Base-by-base conservation (phyloP, 192 early-diverging fungal genomes). In the Geranomyces variabilis region DNA sequence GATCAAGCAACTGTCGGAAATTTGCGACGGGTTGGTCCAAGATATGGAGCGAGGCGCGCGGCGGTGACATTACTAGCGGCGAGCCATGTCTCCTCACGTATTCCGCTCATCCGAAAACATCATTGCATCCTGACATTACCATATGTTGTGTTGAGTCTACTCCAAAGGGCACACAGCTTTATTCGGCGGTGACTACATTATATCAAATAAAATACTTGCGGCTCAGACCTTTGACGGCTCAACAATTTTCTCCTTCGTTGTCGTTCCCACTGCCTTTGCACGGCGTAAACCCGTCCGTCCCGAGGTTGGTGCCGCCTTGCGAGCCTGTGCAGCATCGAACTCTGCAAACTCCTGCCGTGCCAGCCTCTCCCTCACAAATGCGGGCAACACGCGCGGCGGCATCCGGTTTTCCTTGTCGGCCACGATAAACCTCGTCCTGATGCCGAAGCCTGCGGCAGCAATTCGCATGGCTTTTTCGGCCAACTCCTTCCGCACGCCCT, bases 401-500 rank as follows among this genome's bases (percentile, higher is more conserved):
- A 75, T 51, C 57, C 51, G 17, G 33, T 22, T 71, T 33, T 31
- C 31, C 12, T 76, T 53, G 29, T 69, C 43, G 17, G 29, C 64
- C 0, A 13, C 83, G 13, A 94, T 83, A 73, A 94, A 82, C 60
- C 86, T 86, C 1, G 89, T 90, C 43, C 84, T 78, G 29, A 93
- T 83, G 53, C 91, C 91, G 56, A 94, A 63, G 53, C 83, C 84
- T 47, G 83, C 75, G 3, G 82, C 78, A 0, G 86, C 92, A 22
- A 92, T 78, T 55, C 86, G 81, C 74, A 93, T 49, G 0, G 91
- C 90, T 70, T 92, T 88, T 69, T 92, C 87, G 36, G 91, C 93
- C 63, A 90, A 79, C 81, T 95, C 94, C 55, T 85, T 86, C 69
- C 93, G 84, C 68, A 92, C 84, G n/a, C 92, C 92, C 41, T 81